Evolutionary conservation across 805 yeast genomes (phyloP).

Genomic region (Metschnikowia corniflorae): DNA sequence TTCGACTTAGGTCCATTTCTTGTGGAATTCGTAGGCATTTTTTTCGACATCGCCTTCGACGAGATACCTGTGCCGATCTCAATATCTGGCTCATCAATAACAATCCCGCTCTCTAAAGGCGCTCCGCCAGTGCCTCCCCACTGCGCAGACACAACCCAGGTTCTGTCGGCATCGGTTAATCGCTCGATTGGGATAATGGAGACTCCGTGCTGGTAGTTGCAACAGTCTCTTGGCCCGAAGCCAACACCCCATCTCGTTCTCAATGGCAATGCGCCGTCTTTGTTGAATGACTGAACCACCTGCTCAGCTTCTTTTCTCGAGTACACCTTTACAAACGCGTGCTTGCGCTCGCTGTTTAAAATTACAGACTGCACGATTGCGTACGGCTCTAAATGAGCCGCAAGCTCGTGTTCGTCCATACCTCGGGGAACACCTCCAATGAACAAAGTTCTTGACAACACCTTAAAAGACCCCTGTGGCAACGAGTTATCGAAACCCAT

Average conservation of each 20-base stretch:
- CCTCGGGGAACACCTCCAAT: conserved; percentile 88
- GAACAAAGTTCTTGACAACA: conserved; percentile 84
- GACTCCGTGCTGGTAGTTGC: conserved; percentile 88
- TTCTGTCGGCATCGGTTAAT: conserved; percentile 88
- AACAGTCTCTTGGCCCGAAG: conserved; percentile 97
- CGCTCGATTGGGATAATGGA: conserved; percentile 84
- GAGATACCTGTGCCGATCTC: conserved; percentile 94
- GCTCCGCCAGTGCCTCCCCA: conserved; percentile 97
- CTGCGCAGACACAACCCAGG: conserved; percentile 86
- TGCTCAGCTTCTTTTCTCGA: conserved; percentile 89
- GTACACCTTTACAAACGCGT: conserved; percentile 93
- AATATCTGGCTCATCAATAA: conserved; percentile 95
- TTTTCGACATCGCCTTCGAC: conserved; percentile 84
- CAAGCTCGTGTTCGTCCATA: conserved; percentile 74
- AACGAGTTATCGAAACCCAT: conserved; percentile 66
- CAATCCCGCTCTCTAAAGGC: conserved; percentile 73
- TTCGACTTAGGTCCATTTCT: conserved; percentile 84
- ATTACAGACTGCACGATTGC: conserved; percentile 92
- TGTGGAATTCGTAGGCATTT: conserved; percentile 88
- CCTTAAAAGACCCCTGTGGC: conserved; percentile 78
- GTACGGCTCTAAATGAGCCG: conserved; percentile 69
- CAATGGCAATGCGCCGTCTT: conserved; percentile 58
- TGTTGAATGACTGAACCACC: conserved; percentile 68
- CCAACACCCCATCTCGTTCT: conserved; percentile 99
- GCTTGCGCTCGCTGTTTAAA: conserved; percentile 82